Evolutionary conservation across 2,329 filamentous ascomycete species (phyloP), one percentile per base, ranked within the genome.

Genomic region (Diatrype stigma): DNA sequence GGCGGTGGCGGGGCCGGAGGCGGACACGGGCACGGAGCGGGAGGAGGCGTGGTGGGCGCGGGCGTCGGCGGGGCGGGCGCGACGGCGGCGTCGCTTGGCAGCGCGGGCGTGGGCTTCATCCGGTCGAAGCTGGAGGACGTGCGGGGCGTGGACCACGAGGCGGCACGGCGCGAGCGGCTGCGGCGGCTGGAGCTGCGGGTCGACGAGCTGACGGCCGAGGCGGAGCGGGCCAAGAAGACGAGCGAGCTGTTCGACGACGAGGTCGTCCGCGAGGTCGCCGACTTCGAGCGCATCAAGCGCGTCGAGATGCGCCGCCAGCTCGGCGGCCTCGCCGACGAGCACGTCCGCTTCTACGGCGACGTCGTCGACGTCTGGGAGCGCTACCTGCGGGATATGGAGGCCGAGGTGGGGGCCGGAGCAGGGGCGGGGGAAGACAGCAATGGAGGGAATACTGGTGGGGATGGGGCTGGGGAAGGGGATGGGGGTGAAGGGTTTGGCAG

Each of bases 241-340:
- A 90, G 86, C 47, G 91, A 97, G 70, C 86, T 90, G 66, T 99
- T 99, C 63, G 94, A 96, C 69, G 92, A 96, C 66, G 91, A 96
- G 71, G 93, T 96, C 1, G 87, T 97, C 42, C 87, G 89, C 63
- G 94, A 99, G 69, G 89, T 96, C 1, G 81, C 81, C 19, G 92
- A 96, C 66, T 99, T 99, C 72, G 94, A 99, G 73, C 82, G 92
- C 51, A 97, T 97, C 77, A 99, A 99, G 77, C 85, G 90, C 37
- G 78, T 89, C 40, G 93, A 99, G 76, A 95, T 99, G 71, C 89
- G 90, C 68, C 82, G 87, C 57, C 92, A 94, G 60, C 78, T 99
- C 46, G 90, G 90, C 2, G 85, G 83, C 2, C 71, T 99, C 46
- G 90, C 93, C 0, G 87, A 93, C 63, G 85, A 89, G 17, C 90